These are phyloP conservation scores for Aspergillus udagawae DNA, from an alignment of 2,329 filamentous ascomycete species.

Conservation along the genomic window DNA sequence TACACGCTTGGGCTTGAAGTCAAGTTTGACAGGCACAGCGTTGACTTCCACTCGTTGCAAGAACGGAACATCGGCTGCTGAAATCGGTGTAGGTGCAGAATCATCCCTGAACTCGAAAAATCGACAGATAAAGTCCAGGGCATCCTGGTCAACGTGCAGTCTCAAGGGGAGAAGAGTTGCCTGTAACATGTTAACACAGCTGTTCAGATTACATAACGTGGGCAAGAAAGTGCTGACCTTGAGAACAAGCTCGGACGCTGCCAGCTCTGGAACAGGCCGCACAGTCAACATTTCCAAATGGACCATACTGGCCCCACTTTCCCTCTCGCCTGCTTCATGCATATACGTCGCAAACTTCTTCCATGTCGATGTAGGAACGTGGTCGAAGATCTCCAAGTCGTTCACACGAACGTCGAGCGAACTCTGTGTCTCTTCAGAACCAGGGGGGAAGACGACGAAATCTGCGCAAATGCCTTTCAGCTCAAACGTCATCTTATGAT, in stretches of 20 bases:
- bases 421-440: constrained; percentile 75
- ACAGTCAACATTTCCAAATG: constrained; percentile 86
- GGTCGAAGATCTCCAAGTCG: constrained; percentile 87
- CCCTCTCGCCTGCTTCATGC: constrained; percentile 77
- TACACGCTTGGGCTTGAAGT: constrained; percentile 98
- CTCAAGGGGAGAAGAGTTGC: constrained; percentile 76
- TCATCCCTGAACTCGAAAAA: constrained; percentile 99
- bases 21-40: constrained; percentile 75
- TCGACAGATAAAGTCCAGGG: constrained; percentile 90
- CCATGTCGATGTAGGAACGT: constrained; percentile 94
- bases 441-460: constrained; percentile 72
- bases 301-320: constrained; percentile 83
- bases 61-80: constrained; percentile 73
- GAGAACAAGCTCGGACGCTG: constrained; percentile 84
- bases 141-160: constrained; percentile 94
- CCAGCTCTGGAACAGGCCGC: constrained; percentile 75
- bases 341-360: constrained; percentile 96
- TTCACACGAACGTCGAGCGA: constrained; percentile 79
- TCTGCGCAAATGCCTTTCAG: constrained; percentile 80
- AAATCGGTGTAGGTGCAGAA: constrained; percentile 46
- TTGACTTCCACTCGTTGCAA: constrained; percentile 86
- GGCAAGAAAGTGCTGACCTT: constrained; percentile 46
- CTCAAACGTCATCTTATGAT: constrained; percentile 95
- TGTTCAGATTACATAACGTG: not conserved
- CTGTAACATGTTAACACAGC: constrained; percentile 28